Evolutionary conservation across 495 filamentous ascomycete species (phyloP), one percentile per base, ranked within the genome.

Genomic region (Cercophora sp.): DNA sequence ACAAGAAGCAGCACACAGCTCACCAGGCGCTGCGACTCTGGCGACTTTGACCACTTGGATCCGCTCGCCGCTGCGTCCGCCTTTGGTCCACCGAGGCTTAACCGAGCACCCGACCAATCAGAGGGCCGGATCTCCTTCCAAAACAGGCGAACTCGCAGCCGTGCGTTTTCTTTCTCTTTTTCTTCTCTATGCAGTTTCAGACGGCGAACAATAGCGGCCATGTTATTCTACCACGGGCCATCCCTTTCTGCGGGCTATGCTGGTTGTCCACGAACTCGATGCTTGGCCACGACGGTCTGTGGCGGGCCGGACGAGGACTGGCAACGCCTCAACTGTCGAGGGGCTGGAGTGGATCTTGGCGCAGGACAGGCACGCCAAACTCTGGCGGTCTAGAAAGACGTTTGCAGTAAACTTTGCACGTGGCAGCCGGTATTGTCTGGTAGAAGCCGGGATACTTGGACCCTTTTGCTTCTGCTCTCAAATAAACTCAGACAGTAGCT

Each of bases 61-160:
- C 46, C 41, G 56, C 44, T 26, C 59, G n/a, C n/a, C n/a, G n/a
- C n/a, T n/a, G n/a, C n/a, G n/a, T n/a, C n/a, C n/a, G n/a, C n/a
- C n/a, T n/a, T n/a, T n/a, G n/a, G 13, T 32, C 29, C 63, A 61
- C 57, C 54, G 60, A 59, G 55, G 48, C 63, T 60, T 63, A 59
- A 55, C 62, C 62, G 59, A 61, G 54, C 47, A 6, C 2, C 27
- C 40, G 31, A 43, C 64, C 64, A 67, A 64, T 63, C 45, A 62
- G 40, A 41, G 29, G 2, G n/a, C 27, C 1, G 34, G n/a, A 22
- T 23, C 55, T 25, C 54, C 52, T 67, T 67, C 64, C 64, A 27
- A 65, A 67, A 59, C 59, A 61, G 64, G 63, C 59, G 52, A 27
- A 23, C 34, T 46, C 35, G 9, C 29, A 51, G 42, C 40, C 45